Evolutionary conservation across 139 green algal species (phyloP), one percentile per base, ranked within the genome.

Genomic region (Chlorella sp.): DNA sequence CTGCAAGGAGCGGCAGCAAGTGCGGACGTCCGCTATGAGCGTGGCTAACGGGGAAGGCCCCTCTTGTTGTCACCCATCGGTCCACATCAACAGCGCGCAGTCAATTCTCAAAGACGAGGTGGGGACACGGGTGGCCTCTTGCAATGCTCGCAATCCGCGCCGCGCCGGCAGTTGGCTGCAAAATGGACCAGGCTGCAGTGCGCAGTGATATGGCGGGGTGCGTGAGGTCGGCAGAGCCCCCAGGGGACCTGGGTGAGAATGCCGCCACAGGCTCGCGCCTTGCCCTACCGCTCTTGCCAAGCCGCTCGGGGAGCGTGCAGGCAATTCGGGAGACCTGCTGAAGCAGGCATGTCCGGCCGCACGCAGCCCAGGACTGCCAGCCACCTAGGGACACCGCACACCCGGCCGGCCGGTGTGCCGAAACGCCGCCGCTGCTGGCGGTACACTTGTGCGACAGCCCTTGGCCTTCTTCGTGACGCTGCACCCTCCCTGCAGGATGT

Each of bases 401-500:
- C 15, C 26, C 26, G 26, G 11, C 28, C n/a, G n/a, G n/a, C n/a
- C n/a, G n/a, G n/a, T n/a, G n/a, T n/a, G n/a, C n/a, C 16, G 18
- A 11, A 32, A 28, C 69, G 69, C 21, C 32, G 71, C 71, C 32
- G 71, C n/a, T n/a, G 71, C 71, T 40, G 32, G 28, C 71, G 12
- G 30, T 79, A 32, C 21, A 24, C 21, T 77, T 28, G 69, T 28
- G 3, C 15, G 11, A 28, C 69, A 19, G 1, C 69, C 22, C 3
- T 37, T 36, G 24, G 69, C 69, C 69, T 36, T 34, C 69, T 28
- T 37, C 3, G 21, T 37, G 2, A 12, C 26, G 2, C 37, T 15
- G 69, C 12, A 3, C 3, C 69, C 69, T 21, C 14, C 34, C 61
- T 75, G 48, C 83, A 92, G 89, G 90, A 92, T 53, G 78, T 92